Percentiles rank a stretch among this genome's conserved stretches.
These are phyloP conservation scores for Nannizziopsis arthrosporioides DNA, from an alignment of 2,329 filamentous ascomycete genomes.

Conservation along the genomic window DNA sequence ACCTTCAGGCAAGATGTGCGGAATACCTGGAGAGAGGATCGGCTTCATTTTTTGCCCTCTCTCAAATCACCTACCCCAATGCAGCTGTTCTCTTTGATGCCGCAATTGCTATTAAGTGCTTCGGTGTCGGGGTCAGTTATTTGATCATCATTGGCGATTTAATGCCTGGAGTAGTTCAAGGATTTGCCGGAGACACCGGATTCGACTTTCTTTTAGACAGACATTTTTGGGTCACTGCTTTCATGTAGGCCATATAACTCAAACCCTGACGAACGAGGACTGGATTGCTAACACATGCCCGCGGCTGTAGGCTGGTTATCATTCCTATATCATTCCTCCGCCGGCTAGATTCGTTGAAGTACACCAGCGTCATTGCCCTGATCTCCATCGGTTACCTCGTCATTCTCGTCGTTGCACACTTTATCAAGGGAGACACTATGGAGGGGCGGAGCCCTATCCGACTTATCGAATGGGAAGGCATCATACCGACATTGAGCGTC, in stretches of 20 bases:
- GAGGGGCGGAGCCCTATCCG: slow-evolving; percentile 63
- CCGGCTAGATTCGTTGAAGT: slow-evolving; percentile 88
- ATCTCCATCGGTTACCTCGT: slow-evolving; percentile 91
- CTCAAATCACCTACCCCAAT: slow-evolving; percentile 92
- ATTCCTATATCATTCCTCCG: slow-evolving; percentile 90
- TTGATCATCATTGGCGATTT: slow-evolving; percentile 97
- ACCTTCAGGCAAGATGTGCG: slow-evolving; percentile 85
- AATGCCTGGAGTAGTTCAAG: slow-evolving; percentile 86
- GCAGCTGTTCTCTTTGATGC: slow-evolving; percentile 90
- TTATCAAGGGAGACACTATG: slow-evolving; percentile 62
- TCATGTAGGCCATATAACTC: slow-evolving; percentile 54
- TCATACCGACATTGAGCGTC: slow-evolving; percentile 66
- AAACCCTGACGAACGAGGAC: not conserved
- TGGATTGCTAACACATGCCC: not conserved
- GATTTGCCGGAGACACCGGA: slow-evolving; percentile 56
- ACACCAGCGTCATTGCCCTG: slow-evolving; percentile 83
- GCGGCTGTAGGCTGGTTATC: slow-evolving; percentile 58
- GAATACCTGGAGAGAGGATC: slow-evolving; percentile 82
- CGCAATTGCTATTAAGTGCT: slow-evolving; percentile 95
- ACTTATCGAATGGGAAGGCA: slow-evolving; percentile 65
- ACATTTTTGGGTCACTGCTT: slow-evolving; percentile 95
- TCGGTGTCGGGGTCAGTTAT: slow-evolving; percentile 93
- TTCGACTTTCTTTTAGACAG: slow-evolving; percentile 71
- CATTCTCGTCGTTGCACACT: slow-evolving; percentile 86
- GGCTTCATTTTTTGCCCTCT: slow-evolving; percentile 90